Evolutionary conservation across 331 rosid genomes (phyloP).

Genomic region (Acacia pycnantha): DNA sequence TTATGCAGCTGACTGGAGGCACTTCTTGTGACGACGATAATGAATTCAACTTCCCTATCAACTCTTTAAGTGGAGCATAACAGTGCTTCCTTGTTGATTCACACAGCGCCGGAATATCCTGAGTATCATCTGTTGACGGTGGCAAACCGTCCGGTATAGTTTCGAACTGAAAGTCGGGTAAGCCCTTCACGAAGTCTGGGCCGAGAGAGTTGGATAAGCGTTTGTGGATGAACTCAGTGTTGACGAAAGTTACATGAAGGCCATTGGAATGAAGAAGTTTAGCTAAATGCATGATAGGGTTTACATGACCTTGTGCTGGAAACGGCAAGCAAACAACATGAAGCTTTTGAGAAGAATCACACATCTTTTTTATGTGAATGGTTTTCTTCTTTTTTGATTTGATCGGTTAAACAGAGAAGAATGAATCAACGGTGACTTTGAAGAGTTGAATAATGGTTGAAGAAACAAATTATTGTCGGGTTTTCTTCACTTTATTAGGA

Average conservation of each 20-base stretch:
- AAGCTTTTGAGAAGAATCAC: not conserved
- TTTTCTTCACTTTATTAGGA: not conserved
- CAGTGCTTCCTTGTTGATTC: slow-evolving; percentile 40
- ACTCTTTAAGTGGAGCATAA: slow-evolving; percentile 47
- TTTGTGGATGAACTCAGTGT: slow-evolving; percentile 22
- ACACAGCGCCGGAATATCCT: slow-evolving; percentile 37
- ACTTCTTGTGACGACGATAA: not conserved
- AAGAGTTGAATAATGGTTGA: not conserved
- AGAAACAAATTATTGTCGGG: not conserved
- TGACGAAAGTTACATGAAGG: slow-evolving; percentile 4
- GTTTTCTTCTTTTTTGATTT: not conserved
- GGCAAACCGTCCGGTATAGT: slow-evolving; percentile 51
- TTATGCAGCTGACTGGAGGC: slow-evolving; percentile 39
- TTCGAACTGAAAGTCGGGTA: slow-evolving; percentile 19
- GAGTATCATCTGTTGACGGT: slow-evolving; percentile 37
- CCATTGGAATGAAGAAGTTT: slow-evolving; percentile 12
- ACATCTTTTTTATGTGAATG: not conserved
- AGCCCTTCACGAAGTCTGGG: not conserved
- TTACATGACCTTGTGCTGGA: slow-evolving; percentile 17
- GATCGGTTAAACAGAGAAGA: not conserved
- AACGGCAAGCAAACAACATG: not conserved
- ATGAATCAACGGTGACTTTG: not conserved
- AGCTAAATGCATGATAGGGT: not conserved
- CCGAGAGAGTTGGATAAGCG: not conserved
- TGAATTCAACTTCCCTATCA: slow-evolving; percentile 35